These are phyloP conservation scores for Rhytidhysteron rufulum DNA, from an alignment of 2,329 filamentous ascomycete genomes.

Conservation along the genomic window DNA sequence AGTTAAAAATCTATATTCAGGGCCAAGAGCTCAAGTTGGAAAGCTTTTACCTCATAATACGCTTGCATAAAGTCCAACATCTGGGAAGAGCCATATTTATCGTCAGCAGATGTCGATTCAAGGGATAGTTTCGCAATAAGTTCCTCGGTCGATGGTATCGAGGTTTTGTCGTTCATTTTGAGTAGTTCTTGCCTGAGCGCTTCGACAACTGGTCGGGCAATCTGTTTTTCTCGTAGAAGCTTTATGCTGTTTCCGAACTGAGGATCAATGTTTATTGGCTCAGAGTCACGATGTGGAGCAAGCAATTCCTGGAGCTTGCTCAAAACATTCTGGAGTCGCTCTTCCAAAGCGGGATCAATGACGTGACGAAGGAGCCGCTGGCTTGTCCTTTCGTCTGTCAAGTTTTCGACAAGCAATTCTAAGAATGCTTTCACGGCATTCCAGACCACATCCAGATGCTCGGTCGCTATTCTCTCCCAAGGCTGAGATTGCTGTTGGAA, in stretches of 20 bases:
- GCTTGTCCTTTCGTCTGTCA: conserved; percentile 2
- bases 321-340: neutral
- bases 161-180: neutral
- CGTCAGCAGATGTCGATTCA: conserved; percentile 11
- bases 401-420: neutral
- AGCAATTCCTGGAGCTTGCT: conserved; percentile 2
- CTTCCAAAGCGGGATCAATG: conserved; percentile 5
- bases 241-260: conserved; percentile 12
- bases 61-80: conserved; percentile 18
- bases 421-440: conserved; percentile 3
- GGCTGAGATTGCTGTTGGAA: conserved; percentile 7
- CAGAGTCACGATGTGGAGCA: neutral
- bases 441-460: conserved; percentile 2
- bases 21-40: neutral
- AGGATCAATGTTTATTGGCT: conserved; percentile 26
- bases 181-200: conserved; percentile 3
- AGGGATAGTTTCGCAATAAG: neutral
- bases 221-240: neutral
- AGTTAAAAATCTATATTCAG: conserved; percentile 1
- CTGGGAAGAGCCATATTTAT: conserved; percentile 12
- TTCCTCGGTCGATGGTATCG: neutral
- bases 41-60: conserved; percentile 6
- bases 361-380: conserved; percentile 1
- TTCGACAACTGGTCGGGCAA: conserved; percentile 1
- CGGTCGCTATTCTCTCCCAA: conserved; percentile 4